Base-by-base conservation (phyloP, 1,284 basidiomycete genomes). In the Papiliotrema terrestris region DNA sequence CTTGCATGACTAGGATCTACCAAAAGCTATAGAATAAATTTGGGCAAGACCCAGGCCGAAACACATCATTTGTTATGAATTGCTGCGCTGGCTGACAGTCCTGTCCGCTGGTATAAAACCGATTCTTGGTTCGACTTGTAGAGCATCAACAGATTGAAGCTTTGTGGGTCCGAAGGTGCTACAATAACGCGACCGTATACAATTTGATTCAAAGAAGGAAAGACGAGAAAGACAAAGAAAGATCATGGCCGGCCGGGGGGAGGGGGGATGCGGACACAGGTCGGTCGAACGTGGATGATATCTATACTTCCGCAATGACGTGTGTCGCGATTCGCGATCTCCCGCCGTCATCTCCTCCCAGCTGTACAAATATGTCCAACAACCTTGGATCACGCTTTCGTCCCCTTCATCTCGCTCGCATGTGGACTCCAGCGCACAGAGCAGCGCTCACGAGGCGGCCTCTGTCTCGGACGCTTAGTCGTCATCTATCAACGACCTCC, bases 21-120 rank as follows among this genome's bases (percentile, higher is more conserved):
- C 5, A 32, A 11, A 32, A 32, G 29, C 46, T 46, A 38, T n/a
- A 60, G 32, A 26, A 57, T 20, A 51, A 50, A 60, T 73, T 62
- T 71, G 59, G 69, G 62, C 70, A 67, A 60, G 60, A 72, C 67
- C 67, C 69, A 74, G 72, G 72, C 70, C 72, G 60, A 58, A 39
- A 22, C 45, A 48, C 52, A 41, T 6, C 35, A 42, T 26, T 49
- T 19, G 19, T 38, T n/a, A n/a, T n/a, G n/a, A n/a, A n/a, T 47
- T 23, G 23, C 52, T 48, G 45, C 38, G 46, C 9, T 32, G 52
- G 52, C 52, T 48, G 36, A 65, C 54, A 59, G 60, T 62, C 60
- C 54, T 58, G 58, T 53, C 63, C 48, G 35, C n/a, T 35, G 35
- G 46, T 6, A 25, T 38, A 36, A 23, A 13, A 51, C 25, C 29